Evolutionary conservation across 1,139 yeast genomes (phyloP).

Genomic region (Yamadazyma membranifaciens): DNA sequence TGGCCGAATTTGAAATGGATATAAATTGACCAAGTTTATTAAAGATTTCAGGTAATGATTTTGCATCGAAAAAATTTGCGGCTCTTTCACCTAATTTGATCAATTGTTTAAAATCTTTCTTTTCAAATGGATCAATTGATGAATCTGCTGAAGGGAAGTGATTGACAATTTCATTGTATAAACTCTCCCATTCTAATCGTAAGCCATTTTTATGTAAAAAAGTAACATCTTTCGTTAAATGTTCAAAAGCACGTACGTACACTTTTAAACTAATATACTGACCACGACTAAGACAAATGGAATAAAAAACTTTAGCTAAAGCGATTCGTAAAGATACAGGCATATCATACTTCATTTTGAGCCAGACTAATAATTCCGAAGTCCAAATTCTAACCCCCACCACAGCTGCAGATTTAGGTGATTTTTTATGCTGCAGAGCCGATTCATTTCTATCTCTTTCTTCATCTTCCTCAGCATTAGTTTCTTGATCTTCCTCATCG

Average conservation of each 20-base stretch:
- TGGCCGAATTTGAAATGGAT: slow-evolving; percentile 57
- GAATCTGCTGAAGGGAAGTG: slow-evolving; percentile 35
- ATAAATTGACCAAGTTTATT: slow-evolving; percentile 45
- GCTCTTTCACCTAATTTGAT: slow-evolving; percentile 49
- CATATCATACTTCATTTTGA: slow-evolving; percentile 77
- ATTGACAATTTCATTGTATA: slow-evolving; percentile 37
- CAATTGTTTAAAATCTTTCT: slow-evolving; percentile 43
- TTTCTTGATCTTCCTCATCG: slow-evolving; percentile 27
- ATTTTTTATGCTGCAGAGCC: slow-evolving; percentile 50
- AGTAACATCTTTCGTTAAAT: slow-evolving; percentile 51
- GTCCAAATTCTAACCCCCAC: slow-evolving; percentile 86
- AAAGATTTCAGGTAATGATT: slow-evolving; percentile 37
- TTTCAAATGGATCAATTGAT: slow-evolving; percentile 31
- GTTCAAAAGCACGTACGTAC: slow-evolving; percentile 64
- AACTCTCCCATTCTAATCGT: slow-evolving; percentile 51
- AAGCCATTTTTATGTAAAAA: slow-evolving; percentile 41
- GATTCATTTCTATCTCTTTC: slow-evolving; percentile 36
- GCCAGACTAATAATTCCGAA: slow-evolving; percentile 77
- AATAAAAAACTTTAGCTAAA: slow-evolving; percentile 69
- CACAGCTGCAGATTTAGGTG: slow-evolving; percentile 70
- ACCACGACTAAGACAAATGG: slow-evolving; percentile 72
- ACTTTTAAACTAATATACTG: slow-evolving; percentile 63
- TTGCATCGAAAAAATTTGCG: slow-evolving; percentile 39
- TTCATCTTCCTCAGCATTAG: slow-evolving; percentile 32
- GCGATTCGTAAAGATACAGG: slow-evolving; percentile 65